Conservation (phyloP, 805 yeast genomes). For the Yarrowia sp. region DNA sequence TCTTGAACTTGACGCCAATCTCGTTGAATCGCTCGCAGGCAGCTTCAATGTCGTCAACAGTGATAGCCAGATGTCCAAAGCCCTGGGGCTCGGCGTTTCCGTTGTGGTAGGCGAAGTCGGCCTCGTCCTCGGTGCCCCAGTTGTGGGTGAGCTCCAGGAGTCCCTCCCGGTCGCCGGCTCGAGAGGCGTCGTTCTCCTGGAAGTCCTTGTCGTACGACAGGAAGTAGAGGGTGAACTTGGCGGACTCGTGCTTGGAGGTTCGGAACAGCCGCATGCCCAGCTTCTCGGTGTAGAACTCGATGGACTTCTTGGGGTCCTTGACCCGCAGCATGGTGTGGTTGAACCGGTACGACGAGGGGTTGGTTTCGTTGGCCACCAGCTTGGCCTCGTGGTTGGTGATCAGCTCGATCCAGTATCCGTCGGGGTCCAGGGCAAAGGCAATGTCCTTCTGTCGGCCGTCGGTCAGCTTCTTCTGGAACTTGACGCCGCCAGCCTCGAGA, state of each 20-base stretch:
- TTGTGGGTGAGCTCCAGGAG: conserved; percentile 91
- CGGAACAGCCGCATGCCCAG: conserved; percentile 81
- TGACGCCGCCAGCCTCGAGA: conserved; percentile 67
- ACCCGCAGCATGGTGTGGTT: conserved; percentile 95
- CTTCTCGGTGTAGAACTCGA: conserved; percentile 77
- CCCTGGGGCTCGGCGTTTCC: conserved; percentile 85
- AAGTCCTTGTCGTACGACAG: conserved; percentile 65
- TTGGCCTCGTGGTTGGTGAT: conserved; percentile 63
- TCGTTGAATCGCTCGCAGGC: conserved; percentile 58
- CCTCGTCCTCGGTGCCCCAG: conserved; percentile 91
- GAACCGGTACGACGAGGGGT: conserved; percentile 57
- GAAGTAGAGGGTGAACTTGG: conserved; percentile 86
- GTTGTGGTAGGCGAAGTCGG: conserved; percentile 75
- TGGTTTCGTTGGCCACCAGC: conserved; percentile 46
- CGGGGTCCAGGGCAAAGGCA: conserved; percentile 95
- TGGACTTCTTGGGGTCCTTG: conserved; percentile 77
- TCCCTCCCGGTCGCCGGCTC: conserved; percentile 60
- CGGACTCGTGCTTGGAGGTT: conserved; percentile 63
- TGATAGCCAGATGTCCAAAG: conserved; percentile 83
- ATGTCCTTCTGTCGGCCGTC: conserved; percentile 94
- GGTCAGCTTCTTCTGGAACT: conserved; percentile 78
- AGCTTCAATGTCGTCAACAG: conserved; percentile 64
- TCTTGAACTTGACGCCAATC: conserved; percentile 59
- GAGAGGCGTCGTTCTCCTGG: conserved; percentile 52
- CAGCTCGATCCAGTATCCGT: conserved; percentile 96